Evolutionary conservation across 805 yeast genomes (phyloP).

Genomic region (Saturnispora mendoncae): DNA sequence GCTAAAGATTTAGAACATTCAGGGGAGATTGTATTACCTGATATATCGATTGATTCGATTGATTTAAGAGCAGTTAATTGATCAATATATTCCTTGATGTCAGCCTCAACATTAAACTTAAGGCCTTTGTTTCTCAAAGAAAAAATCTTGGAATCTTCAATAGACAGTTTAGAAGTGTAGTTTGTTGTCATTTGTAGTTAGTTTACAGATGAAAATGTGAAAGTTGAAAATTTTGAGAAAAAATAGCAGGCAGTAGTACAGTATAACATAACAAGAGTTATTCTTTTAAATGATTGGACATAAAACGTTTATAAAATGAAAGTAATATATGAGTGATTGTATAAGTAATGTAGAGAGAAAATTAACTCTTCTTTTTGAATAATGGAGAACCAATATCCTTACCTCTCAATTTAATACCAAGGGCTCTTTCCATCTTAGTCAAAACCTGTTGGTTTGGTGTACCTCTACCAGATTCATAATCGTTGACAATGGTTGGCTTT

Average conservation of each 20-base stretch:
- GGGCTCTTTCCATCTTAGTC: constrained; percentile 84
- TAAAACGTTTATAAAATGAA: not conserved
- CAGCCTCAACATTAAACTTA: constrained; percentile 65
- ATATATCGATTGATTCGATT: constrained; percentile 58
- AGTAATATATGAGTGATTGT: no score
- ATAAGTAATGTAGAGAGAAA: not conserved
- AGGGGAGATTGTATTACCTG: constrained; percentile 92
- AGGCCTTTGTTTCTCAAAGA: constrained; percentile 68
- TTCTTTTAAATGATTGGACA: not conserved
- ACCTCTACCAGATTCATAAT: constrained; percentile 95
- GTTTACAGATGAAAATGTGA: not conserved
- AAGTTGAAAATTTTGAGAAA: no score
- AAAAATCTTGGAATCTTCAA: constrained; percentile 39
- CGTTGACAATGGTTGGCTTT: constrained; percentile 91
- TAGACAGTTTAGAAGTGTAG: constrained; percentile 29
- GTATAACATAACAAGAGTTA: no score
- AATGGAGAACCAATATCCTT: constrained; percentile 90
- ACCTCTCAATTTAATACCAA: constrained; percentile 94
- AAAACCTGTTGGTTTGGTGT: constrained; percentile 92
- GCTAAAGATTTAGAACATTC: constrained; percentile 76
- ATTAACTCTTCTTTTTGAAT: constrained; percentile 41
- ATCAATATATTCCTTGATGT: constrained; percentile 60
- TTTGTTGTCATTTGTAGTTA: constrained; percentile 28
- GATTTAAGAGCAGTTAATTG: constrained; percentile 36
- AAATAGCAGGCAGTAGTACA: no score